Evolutionary conservation across 306 rosid genomes (phyloP), one percentile per base, ranked within the genome.

Genomic region (Myrica gale): DNA sequence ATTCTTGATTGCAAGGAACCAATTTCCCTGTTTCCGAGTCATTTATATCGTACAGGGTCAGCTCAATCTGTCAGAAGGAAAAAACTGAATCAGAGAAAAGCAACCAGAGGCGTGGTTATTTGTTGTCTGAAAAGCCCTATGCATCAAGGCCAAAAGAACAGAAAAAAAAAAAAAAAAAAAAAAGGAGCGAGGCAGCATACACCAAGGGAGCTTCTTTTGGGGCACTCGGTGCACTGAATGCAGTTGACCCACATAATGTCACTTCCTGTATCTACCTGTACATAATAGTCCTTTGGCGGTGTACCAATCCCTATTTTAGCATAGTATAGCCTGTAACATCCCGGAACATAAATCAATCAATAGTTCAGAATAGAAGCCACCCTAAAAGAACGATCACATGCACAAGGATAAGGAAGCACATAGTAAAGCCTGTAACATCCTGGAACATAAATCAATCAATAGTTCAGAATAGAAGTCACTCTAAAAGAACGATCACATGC

Each of bases 161-260:
- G 5, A n/a, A n/a, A n/a, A 39, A 66, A 26, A 6, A 12, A 39
- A 44, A 47, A 17, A 52, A 45, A 71, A 75, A 42, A 44, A 68
- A 47, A 19, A n/a, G 56, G 4, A 71, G 73, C 26, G 52, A 43
- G 54, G 76, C 68, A 72, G 45, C 85, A 77, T 95, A 95, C 99
- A 83, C 99, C 99, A 54, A 92, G 99, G 77, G 81, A 80, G 82
- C 97, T 95, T 84, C 83, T 90, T 47, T 69, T 76, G 46, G 99
- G 97, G 85, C 99, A 95, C 56, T 90, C 96, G 68, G 23, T 84
- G 85, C 99, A 95, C 77, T 95, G 97, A 45, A 89, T 92, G 80
- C 99, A 92, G 78, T 95, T 92, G 54, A 95, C 92, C 99, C 97
- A 95, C 97, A 95, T 92, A 68, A 95, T 90, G 74, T 95, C 99